Evolutionary conservation across 305 asterid species (phyloP), one percentile per base, ranked within the genome.

Genomic region (Stenogyne calaminthoides): DNA sequence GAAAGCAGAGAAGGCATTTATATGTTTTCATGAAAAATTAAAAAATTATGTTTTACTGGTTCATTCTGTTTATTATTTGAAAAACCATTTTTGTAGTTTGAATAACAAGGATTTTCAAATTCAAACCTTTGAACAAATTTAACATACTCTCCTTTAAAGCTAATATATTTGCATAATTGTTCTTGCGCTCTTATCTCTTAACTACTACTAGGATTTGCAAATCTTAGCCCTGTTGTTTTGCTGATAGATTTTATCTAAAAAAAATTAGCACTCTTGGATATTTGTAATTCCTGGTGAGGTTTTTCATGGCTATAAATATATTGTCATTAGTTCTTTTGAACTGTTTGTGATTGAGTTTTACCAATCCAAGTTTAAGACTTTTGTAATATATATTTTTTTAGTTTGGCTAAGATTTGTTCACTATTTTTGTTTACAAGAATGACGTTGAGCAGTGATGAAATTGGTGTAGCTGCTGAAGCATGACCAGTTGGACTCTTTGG

Each of bases 401-500:
- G 55, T 58, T 71, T 63, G 29, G 40, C 36, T 49, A n/a, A 37
- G 7, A 25, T 74, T 62, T 64, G 58, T 25, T 80, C 25, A 47
- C 46, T 58, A 40, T 70, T 76, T n/a, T 72, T 64, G 8, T 77
- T 76, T 60, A 60, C 81, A 89, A 97, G 97, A 64, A 80, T 94
- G 83, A 94, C 91, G 4, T 69, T 94, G 82, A 88, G 85, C 62
- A 86, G 95, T 78, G 96, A 88, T 76, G 95, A 90, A 79, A 82
- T 94, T 51, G 90, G 92, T 76, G 96, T 89, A 40, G 99, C 97
- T 70, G 88, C 83, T 47, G 91, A 91, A 83, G 99, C 97, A 77
- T 94, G 97, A 97, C 96, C 89, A 64, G 97, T 94, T 77, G 97
- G 93, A 68, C 83, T 91, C 40, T 89, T 88, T 79, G 99, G 97